These are phyloP conservation scores for Cryptococcus wingfieldii DNA, from an alignment of 1,284 basidiomycete species.

Conservation along the genomic window DNA sequence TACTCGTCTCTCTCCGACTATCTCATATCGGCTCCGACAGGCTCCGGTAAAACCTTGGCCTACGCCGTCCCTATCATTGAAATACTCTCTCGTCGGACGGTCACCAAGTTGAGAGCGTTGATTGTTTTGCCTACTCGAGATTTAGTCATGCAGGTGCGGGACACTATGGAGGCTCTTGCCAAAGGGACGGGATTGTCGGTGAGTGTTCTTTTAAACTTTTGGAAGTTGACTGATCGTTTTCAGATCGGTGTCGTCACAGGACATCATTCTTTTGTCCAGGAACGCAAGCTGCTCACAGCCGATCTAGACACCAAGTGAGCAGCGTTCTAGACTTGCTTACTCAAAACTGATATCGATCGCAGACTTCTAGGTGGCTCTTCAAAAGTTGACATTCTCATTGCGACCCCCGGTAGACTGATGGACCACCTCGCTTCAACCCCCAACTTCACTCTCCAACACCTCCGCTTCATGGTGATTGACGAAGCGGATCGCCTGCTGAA, in stretches of 20 bases:
- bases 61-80: constrained; percentile 91
- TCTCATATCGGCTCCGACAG: constrained; percentile 96
- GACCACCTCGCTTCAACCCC: constrained; percentile 85
- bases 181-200: constrained; percentile 87
- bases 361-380: constrained; percentile 61
- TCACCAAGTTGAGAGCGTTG: constrained; percentile 83
- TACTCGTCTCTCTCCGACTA: constrained; percentile 72
- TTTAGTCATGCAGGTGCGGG: constrained; percentile 86
- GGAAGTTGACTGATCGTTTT: neutral
- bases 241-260: constrained; percentile 49
- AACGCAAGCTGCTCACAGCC: constrained; percentile 43
- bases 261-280: constrained; percentile 47
- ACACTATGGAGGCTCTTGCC: constrained; percentile 78
- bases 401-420: constrained; percentile 89
- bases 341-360: neutral
- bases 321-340: neutral
- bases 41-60: constrained; percentile 92
- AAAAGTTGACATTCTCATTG: constrained; percentile 89
- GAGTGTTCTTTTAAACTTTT: constrained; percentile 12
- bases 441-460: constrained; percentile 87
- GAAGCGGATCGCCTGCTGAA: constrained; percentile 93
- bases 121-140: constrained; percentile 92
- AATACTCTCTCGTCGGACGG: constrained; percentile 66
- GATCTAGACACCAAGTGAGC: constrained; percentile 28
- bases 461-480: constrained; percentile 94